Evolutionary conservation across 2,329 filamentous ascomycete genomes (phyloP), one percentile per base, ranked within the genome.

Genomic region (Aspergillus viridinutans): DNA sequence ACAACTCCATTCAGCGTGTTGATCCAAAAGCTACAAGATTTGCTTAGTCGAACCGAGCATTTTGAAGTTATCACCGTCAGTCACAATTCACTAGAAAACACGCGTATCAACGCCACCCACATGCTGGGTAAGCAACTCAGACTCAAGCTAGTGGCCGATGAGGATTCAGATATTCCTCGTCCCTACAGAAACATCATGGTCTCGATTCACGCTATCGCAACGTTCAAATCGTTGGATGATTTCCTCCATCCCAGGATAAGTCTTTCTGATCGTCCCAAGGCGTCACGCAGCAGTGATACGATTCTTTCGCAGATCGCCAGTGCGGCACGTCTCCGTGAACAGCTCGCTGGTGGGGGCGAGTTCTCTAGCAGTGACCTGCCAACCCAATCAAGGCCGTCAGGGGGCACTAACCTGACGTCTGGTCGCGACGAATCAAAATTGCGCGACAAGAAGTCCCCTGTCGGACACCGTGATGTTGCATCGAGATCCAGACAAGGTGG

Each of bases 41-140:
- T 99, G 57, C 83, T 99, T 56, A 99, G 94, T 79, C 87, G 94
- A 64, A 95, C 93, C 35, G 94, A 99, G 78, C 92, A 97, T 78
- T 99, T 97, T 67, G 94, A 99, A 71, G 93, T 99, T 48, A 85
- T 96, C 60, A 99, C 94, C 7, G 92, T 97, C 55, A 91, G 96
- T 72, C 90, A 96, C 60, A 96, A 95, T 66, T 88, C 90, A 4
- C 90, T 93, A 65, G 93, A 97, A 71, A 90, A 89, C 54, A 95
- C 90, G 64, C 86, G 92, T 58, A 95, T 88, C 73, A 97, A 90
- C 69, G 91, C 93, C 23, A 88, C 93, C 0, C 95, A 93, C 0
- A 97, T 99, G 92, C 82, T 99, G 5, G 92, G 92, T 4, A 97
- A 97, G 73, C 94, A 99, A 69, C 88, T 99, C 35, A 86, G 93